phyloP scores from a whole-genome alignment of 2,329 filamentous ascomycete genomes.

The Hypomyces rosellus region DNA sequence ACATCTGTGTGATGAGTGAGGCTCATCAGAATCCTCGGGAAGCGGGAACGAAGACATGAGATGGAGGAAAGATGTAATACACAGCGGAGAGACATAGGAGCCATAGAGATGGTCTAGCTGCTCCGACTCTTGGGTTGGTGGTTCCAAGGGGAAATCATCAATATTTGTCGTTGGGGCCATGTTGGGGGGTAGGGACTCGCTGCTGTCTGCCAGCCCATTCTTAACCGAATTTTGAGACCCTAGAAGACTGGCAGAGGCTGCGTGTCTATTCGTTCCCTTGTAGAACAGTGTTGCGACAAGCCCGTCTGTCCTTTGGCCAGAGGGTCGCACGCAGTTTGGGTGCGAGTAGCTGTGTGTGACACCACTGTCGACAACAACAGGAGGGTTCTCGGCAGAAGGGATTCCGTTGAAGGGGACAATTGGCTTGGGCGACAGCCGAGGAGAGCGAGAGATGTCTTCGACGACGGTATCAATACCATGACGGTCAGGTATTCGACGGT shows the following conservation, averaged over 20 bases:
- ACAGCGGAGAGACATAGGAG: slow-evolving; percentile 58
- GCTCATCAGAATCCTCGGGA: slow-evolving; percentile 43
- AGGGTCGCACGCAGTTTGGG: slow-evolving; percentile 52
- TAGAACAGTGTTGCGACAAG: slow-evolving; percentile 61
- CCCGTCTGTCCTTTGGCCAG: slow-evolving; percentile 42
- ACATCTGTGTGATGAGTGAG: slow-evolving; percentile 57
- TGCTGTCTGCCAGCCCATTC: slow-evolving; percentile 23
- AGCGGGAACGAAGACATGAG: slow-evolving; percentile 58
- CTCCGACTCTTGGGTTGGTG: slow-evolving; percentile 47
- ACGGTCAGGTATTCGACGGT: slow-evolving; percentile 47
- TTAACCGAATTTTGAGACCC: slow-evolving; percentile 24
- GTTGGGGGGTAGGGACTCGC: slow-evolving; percentile 40
- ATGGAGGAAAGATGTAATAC: slow-evolving; percentile 59
- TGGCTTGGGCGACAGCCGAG: slow-evolving; percentile 31
- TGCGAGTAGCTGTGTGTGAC: slow-evolving; percentile 57
- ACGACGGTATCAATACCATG: slow-evolving; percentile 61
- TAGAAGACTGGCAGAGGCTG: slow-evolving; percentile 15
- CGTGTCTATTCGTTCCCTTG: slow-evolving; percentile 37
- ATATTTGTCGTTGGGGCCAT: slow-evolving; percentile 53
- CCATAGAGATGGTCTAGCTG: slow-evolving; percentile 60
- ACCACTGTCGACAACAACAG: slow-evolving; percentile 55
- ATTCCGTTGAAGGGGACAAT: slow-evolving; percentile 52
- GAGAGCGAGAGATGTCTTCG: slow-evolving; percentile 43
- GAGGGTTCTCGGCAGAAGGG: slow-evolving; percentile 52
- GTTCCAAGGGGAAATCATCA: slow-evolving; percentile 55